phyloP scores from a whole-genome alignment of 805 yeast species.

The Kazachstania martiniae region DNA sequence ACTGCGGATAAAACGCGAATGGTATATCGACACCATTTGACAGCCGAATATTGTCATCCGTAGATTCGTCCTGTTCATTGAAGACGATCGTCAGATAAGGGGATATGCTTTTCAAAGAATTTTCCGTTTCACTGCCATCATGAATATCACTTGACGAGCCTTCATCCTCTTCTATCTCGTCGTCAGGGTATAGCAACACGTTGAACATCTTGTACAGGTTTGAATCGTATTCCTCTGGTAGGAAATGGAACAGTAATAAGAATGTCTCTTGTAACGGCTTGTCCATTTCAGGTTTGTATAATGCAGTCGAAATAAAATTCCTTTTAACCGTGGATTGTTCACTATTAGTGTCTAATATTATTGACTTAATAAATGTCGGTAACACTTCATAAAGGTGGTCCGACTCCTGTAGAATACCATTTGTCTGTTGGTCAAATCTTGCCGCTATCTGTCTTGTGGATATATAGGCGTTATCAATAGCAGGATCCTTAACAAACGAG shows the following conservation, averaged over 20 bases:
- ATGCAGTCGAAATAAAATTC: constrained; percentile 22
- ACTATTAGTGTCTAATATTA: constrained; percentile 16
- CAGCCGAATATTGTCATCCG: constrained; percentile 8
- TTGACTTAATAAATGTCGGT: constrained; percentile 20
- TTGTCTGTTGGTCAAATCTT: constrained; percentile 13
- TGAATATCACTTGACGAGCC: not conserved
- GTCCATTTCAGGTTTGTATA: constrained; percentile 12
- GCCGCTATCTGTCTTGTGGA: constrained; percentile 13
- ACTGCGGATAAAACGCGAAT: constrained; percentile 25
- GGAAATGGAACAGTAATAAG: constrained; percentile 23
- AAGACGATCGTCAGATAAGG: constrained; percentile 24
- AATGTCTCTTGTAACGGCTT: constrained; percentile 15
- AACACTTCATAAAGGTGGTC: constrained; percentile 24
- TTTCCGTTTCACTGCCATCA: constrained; percentile 7
- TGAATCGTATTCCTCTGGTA: constrained; percentile 26
- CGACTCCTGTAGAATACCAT: constrained; percentile 10
- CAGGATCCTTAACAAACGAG: too few species aligned
- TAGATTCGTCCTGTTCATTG: constrained; percentile 23
- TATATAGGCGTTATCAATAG: constrained; percentile 18
- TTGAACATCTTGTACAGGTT: constrained; percentile 27
- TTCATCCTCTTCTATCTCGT: constrained; percentile 5
- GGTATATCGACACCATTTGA: constrained; percentile 25
- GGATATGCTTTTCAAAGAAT: constrained; percentile 19
- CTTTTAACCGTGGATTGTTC: constrained; percentile 9
- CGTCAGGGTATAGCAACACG: constrained; percentile 21